Evolutionary conservation across 2,329 filamentous ascomycete genomes (phyloP).

Genomic region (Talaromyces sp.): DNA sequence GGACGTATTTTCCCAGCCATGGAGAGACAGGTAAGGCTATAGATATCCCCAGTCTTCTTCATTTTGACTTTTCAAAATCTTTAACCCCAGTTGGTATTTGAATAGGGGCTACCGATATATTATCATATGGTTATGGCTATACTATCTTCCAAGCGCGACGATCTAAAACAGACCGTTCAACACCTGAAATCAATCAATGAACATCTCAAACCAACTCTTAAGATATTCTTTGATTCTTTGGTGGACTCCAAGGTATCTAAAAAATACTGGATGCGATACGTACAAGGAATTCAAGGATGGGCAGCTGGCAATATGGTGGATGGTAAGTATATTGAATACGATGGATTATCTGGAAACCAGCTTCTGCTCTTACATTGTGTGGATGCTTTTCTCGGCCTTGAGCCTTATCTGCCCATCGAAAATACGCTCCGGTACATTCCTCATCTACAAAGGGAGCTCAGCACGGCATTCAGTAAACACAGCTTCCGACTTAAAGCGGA

Average conservation of each 20-base stretch:
- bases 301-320: conserved; percentile 24
- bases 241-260: conserved; percentile 21
- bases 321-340: conserved; percentile 27
- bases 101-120: conserved; percentile 25
- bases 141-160: conserved; percentile 17
- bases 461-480: conserved; percentile 17
- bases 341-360: conserved; percentile 29
- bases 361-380: conserved; percentile 20
- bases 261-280: conserved; percentile 27
- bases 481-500: conserved; percentile 18
- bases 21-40: conserved; percentile 18
- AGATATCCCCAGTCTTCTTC: background rate
- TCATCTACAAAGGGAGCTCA: conserved; percentile 21
- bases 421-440: conserved; percentile 22
- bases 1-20: conserved; percentile 25
- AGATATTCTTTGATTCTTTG: conserved; percentile 18
- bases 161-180: conserved; percentile 16
- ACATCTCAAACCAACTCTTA: conserved; percentile 16
- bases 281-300: conserved; percentile 37
- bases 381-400: conserved; percentile 14
- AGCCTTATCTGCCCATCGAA: conserved; percentile 23
- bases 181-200: background rate
- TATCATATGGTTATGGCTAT: conserved; percentile 23
- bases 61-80: background rate
- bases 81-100: background rate